These are phyloP conservation scores for Penicillium flavigenum DNA, from an alignment of 495 filamentous ascomycete species.

Conservation along the genomic window DNA sequence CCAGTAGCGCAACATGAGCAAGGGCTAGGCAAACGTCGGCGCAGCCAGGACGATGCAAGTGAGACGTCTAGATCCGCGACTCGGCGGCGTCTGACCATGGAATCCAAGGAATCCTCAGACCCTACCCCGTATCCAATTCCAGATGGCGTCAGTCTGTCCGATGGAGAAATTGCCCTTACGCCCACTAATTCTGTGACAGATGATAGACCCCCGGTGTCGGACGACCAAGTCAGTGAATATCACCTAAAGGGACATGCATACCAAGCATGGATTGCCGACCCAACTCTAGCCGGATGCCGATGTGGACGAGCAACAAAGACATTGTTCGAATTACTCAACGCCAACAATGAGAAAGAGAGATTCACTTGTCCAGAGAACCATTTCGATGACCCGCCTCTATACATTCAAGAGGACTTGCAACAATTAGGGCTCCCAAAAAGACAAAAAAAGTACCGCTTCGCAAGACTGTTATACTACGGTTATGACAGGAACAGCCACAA, in stretches of 20 bases:
- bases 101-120: not conserved
- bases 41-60: not conserved
- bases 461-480: not conserved
- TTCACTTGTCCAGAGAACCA: not conserved
- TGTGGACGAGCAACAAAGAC: not conserved
- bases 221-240: not conserved
- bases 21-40: not conserved
- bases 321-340: not conserved
- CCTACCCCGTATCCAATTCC: not conserved
- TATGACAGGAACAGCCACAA: not conserved
- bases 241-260: not conserved
- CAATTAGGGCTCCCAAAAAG: not conserved
- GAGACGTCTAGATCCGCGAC: not conserved
- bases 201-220: not conserved
- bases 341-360: not conserved
- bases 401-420: not conserved
- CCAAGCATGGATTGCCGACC: constrained; percentile 2
- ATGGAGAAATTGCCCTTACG: not conserved
- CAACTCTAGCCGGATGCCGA: not conserved
- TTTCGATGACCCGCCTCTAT: not conserved
- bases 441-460: not conserved
- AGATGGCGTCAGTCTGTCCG: not conserved
- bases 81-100: not conserved
- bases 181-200: not conserved
- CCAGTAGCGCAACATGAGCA: not conserved